Evolutionary conservation across 441 rosid genomes (phyloP).

Genomic region (Capsella rubella): DNA sequence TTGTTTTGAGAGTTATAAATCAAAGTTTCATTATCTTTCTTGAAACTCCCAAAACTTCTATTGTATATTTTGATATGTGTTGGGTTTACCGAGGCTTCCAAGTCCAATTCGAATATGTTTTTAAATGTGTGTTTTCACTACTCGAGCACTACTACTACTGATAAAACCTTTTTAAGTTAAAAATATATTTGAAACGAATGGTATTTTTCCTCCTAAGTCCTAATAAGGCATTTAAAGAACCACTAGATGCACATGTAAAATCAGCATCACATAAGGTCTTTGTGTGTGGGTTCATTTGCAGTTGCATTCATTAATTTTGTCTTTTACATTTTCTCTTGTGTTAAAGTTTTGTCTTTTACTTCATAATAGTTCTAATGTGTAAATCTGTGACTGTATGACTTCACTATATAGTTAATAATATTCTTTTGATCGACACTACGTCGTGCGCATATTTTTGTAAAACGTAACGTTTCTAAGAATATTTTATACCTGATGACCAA

Average conservation of each 20-base stretch:
- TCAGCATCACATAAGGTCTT: slow-evolving; percentile 18
- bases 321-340: not conserved
- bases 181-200: not conserved
- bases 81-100: slow-evolving; percentile 27
- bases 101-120: not conserved
- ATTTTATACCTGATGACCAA: no score
- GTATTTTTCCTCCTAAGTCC: not conserved
- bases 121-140: slow-evolving; percentile 10
- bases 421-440: not conserved
- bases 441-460: no score
- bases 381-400: not conserved
- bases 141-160: slow-evolving; percentile 31
- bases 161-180: not conserved
- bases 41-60: slow-evolving; percentile 6
- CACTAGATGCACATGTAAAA: slow-evolving; percentile 16
- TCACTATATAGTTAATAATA: not conserved
- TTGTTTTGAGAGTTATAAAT: not conserved
- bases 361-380: slow-evolving; percentile 3
- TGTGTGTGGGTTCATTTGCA: not conserved
- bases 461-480: no score
- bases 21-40: slow-evolving; percentile 8
- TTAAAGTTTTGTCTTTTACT: slow-evolving; percentile 11
- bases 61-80: not conserved
- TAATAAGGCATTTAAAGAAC: slow-evolving; percentile 1
- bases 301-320: slow-evolving; percentile 10